A percentile compares a stretch with the other conserved stretches of the same genome.
Evolutionary conservation across 768 basidiomycete species (phyloP).

Genomic region (Boletus vinaceobasis): DNA sequence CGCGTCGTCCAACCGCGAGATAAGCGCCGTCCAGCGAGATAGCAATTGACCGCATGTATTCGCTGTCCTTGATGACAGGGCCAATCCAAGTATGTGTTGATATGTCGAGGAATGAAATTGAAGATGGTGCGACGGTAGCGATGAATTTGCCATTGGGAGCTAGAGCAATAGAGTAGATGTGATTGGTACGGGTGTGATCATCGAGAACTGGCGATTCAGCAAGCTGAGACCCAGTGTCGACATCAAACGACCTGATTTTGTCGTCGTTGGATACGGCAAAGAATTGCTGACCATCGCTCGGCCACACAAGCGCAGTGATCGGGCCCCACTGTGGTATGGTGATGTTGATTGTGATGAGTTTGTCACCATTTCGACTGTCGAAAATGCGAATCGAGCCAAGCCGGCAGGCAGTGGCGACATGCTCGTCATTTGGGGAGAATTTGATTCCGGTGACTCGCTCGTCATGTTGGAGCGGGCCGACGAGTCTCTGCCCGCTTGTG

Average conservation of each 20-base stretch:
- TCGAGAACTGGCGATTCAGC: not conserved
- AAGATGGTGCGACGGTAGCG: rapidly evolving
- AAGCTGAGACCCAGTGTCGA: not conserved
- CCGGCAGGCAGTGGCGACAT: not conserved
- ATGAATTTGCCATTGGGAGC: not conserved
- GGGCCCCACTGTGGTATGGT: rapidly evolving
- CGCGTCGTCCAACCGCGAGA: not conserved
- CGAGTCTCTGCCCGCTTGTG: not conserved
- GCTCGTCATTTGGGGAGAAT: not conserved
- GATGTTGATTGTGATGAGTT: not conserved
- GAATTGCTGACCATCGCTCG: not conserved
- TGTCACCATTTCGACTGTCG: not conserved
- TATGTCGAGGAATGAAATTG: not conserved
- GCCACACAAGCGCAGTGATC: not conserved
- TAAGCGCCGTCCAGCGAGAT: not conserved
- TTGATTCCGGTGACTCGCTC: rapidly evolving
- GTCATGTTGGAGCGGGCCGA: not conserved
- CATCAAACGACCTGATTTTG: not conserved
- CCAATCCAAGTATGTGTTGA: not conserved
- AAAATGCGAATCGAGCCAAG: not conserved
- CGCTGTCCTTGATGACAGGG: not conserved
- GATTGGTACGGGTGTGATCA: too few relatives aligned
- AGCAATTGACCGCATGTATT: not conserved
- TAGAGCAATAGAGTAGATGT: not conserved
- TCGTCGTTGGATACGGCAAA: not conserved